Percentiles rank a stretch among this genome's conserved stretches.
These are phyloP conservation scores for Anthoceros angustus DNA, from an alignment of 225 moss, liverwort and hornwort species.

Conservation along the genomic window DNA sequence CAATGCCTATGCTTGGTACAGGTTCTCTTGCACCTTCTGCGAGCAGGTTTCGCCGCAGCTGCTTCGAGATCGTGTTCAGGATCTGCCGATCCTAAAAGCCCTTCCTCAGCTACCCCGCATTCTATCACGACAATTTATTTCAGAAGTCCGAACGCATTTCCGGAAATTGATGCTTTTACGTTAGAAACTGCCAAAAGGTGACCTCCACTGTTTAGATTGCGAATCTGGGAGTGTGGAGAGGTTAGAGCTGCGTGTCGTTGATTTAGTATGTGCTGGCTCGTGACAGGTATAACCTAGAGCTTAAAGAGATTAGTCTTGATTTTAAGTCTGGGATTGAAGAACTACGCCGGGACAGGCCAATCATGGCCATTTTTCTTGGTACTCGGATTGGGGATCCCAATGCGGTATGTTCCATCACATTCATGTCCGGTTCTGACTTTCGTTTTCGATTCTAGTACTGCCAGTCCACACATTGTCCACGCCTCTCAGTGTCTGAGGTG, in stretches of 20 bases:
- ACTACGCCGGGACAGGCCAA: constrained; percentile 16
- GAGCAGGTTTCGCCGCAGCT: constrained; percentile 21
- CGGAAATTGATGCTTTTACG: constrained; percentile 23
- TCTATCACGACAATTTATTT: constrained; percentile 25
- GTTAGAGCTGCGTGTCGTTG: not conserved
- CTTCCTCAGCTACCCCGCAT: constrained; percentile 10
- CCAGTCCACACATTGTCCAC: too few species aligned
- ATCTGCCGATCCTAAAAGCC: not conserved
- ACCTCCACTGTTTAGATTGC: constrained; percentile 8
- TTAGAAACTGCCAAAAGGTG: constrained; percentile 22
- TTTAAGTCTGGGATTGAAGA: constrained; percentile 28
- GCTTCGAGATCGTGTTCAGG: constrained; percentile 1
- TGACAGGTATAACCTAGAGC: constrained; percentile 20
- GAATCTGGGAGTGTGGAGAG: not conserved
- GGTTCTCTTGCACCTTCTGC: constrained; percentile 21
- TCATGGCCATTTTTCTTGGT: constrained; percentile 29
- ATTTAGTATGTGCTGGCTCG: not conserved
- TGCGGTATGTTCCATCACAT: constrained; percentile 10
- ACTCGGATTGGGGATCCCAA: constrained; percentile 29
- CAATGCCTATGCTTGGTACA: not conserved
- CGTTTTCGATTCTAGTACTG: too few species aligned
- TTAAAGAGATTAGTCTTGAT: constrained; percentile 21
- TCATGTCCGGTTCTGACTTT: too few species aligned
- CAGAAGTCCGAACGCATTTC: constrained; percentile 21
- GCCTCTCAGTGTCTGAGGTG: not conserved